phyloP scores from a whole-genome alignment of 1,284 basidiomycete species.

The Cryptococcus maquisensis region DNA sequence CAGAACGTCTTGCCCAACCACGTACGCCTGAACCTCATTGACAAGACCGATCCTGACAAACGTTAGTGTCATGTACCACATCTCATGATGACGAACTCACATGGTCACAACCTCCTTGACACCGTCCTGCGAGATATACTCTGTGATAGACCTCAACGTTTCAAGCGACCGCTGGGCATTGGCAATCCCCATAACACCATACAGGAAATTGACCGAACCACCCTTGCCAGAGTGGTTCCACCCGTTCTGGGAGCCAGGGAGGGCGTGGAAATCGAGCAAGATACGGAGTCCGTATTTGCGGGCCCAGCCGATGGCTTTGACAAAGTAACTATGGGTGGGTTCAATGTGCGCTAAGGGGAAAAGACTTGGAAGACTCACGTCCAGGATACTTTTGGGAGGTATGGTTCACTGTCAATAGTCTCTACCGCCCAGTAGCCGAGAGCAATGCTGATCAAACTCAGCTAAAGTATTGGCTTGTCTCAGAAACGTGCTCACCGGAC shows the following conservation, averaged over 20 bases:
- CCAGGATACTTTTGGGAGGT: constrained; percentile 69
- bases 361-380: constrained; percentile 49
- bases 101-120: constrained; percentile 77
- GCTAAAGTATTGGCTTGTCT: not conserved
- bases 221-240: constrained; percentile 55
- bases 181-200: constrained; percentile 68
- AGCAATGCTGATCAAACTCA: constrained; percentile 65
- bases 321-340: constrained; percentile 51
- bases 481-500: constrained; percentile 25
- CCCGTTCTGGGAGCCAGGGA: constrained; percentile 64
- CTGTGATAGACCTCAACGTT: constrained; percentile 76
- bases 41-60: constrained; percentile 36
- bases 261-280: constrained; percentile 77
- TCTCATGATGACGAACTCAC: constrained; percentile 42
- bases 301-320: constrained; percentile 73
- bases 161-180: constrained; percentile 85
- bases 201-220: constrained; percentile 58
- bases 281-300: constrained; percentile 87
- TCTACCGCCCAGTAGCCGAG: constrained; percentile 86
- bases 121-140: constrained; percentile 86
- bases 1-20: constrained; percentile 28
- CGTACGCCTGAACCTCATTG: constrained; percentile 40
- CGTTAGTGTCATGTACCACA: not conserved
- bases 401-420: constrained; percentile 69
- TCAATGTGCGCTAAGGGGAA: not conserved